A percentile compares a stretch with the other conserved stretches of the same genome.
Conservation (phyloP, 129 eudicot species). For the Flaveria sonorensis region DNA sequence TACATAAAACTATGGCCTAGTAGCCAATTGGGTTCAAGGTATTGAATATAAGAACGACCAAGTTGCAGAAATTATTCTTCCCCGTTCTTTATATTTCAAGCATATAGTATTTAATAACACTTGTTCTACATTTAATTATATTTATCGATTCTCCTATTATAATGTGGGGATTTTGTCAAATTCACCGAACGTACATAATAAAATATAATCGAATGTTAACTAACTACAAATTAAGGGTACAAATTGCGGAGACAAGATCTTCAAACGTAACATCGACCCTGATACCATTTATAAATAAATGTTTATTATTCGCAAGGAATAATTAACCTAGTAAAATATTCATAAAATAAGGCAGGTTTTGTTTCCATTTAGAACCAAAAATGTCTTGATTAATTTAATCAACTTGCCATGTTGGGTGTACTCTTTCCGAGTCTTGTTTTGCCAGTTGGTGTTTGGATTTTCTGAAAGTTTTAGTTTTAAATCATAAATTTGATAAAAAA, state of each 20-base stretch:
- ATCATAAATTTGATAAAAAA: neutral
- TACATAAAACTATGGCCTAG: constrained; percentile 7
- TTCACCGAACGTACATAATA: constrained; percentile 7
- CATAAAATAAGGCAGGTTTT: neutral
- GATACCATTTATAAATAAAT: constrained; percentile 14
- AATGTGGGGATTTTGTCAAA: neutral
- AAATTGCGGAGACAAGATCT: constrained; percentile 33
- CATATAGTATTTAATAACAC: neutral
- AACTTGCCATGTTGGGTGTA: constrained; percentile 32
- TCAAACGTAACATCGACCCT: constrained; percentile 30
- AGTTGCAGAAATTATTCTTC: constrained; percentile 25
- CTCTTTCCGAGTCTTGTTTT: constrained; percentile 12
- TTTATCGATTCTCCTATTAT: neutral
- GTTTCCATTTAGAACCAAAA: neutral
- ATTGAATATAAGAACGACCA: constrained; percentile 10
- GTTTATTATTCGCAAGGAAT: constrained; percentile 12
- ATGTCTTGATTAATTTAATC: constrained; percentile 9
- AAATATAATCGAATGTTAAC: constrained; percentile 2
- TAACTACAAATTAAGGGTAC: constrained; percentile 21
- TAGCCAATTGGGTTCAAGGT: constrained; percentile 15
- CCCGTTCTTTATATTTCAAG: constrained; percentile 5
- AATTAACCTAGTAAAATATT: constrained; percentile 29
- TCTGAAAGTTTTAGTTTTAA: constrained; percentile 4
- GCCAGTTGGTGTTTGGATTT: constrained; percentile 33
- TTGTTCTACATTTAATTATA: neutral